phyloP scores from a whole-genome alignment of 2,329 filamentous ascomycete genomes.

The Tolypocladium ophioglossoides region DNA sequence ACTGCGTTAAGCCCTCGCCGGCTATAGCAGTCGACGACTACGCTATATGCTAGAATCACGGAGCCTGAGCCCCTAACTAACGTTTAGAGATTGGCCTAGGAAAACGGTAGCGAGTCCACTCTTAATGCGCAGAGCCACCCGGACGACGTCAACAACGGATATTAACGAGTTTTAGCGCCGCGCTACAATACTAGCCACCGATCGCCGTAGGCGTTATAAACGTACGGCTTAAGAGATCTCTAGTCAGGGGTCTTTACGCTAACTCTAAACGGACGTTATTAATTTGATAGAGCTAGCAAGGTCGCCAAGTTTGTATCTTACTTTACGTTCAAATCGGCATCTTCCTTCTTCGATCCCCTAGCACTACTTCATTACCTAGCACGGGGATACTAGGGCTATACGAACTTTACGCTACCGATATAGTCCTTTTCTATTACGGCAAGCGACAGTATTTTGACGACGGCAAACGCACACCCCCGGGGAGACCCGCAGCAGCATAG shows the following conservation, averaged over 20 bases:
- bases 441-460: too few species aligned
- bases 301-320: slow-evolving; percentile 42
- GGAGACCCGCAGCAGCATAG: too few species aligned
- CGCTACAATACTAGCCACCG: background rate
- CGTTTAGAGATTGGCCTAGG: background rate
- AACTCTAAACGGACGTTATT: slow-evolving; percentile 34
- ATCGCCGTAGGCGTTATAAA: slow-evolving; percentile 48
- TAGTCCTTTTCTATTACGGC: slow-evolving; percentile 36
- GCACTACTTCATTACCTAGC: slow-evolving; percentile 44
- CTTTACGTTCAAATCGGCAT: slow-evolving; percentile 43
- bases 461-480: too few species aligned
- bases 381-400: slow-evolving; percentile 35
- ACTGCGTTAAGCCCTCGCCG: slow-evolving; percentile 43
- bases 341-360: slow-evolving; percentile 43
- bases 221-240: slow-evolving; percentile 42
- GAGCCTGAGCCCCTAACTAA: slow-evolving; percentile 11
- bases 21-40: slow-evolving; percentile 53
- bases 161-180: background rate
- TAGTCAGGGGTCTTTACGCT: slow-evolving; percentile 43
- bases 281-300: slow-evolving; percentile 32
- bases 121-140: background rate
- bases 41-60: slow-evolving; percentile 50
- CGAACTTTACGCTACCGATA: slow-evolving; percentile 38
- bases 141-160: background rate
- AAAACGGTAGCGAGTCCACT: background rate